Evolutionary conservation across 345 rosid species (phyloP).

Genomic region (Brassica rapa): DNA sequence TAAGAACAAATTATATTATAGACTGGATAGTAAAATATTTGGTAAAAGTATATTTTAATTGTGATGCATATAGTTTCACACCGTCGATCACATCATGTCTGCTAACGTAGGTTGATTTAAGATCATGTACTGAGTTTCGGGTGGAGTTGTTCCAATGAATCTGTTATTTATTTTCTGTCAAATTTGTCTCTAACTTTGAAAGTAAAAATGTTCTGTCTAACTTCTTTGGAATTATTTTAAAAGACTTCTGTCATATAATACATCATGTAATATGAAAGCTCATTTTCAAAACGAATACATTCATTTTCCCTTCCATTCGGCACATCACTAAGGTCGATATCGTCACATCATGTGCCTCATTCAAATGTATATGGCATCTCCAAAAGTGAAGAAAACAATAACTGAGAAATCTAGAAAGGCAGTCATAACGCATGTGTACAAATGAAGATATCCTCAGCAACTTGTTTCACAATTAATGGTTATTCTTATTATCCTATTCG

Average conservation of each 20-base stretch:
- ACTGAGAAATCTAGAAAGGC: not conserved
- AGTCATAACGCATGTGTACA: not conserved
- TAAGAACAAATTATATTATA: slow-evolving; percentile 3
- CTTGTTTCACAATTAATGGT: not conserved
- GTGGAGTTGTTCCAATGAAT: not conserved
- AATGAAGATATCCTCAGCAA: not conserved
- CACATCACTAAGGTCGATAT: not conserved
- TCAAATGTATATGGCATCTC: not conserved
- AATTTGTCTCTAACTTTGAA: not conserved
- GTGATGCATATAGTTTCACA: slow-evolving; percentile 21
- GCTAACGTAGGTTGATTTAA: not conserved
- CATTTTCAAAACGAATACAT: not conserved
- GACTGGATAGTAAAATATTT: not conserved
- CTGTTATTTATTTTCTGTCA: not conserved
- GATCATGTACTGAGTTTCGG: not conserved
- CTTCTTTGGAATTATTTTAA: not conserved
- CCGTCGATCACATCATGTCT: not conserved
- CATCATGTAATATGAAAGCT: not conserved
- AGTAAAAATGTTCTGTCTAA: not conserved
- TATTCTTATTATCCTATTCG: not conserved
- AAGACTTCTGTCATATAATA: not conserved
- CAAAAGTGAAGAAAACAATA: not conserved
- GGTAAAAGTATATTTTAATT: slow-evolving; percentile 5
- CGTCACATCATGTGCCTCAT: not conserved
- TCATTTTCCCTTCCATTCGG: not conserved